These are phyloP conservation scores for Amaranthus hypochondriacus DNA, from an alignment of 148 eudicot genomes.

Conservation along the genomic window DNA sequence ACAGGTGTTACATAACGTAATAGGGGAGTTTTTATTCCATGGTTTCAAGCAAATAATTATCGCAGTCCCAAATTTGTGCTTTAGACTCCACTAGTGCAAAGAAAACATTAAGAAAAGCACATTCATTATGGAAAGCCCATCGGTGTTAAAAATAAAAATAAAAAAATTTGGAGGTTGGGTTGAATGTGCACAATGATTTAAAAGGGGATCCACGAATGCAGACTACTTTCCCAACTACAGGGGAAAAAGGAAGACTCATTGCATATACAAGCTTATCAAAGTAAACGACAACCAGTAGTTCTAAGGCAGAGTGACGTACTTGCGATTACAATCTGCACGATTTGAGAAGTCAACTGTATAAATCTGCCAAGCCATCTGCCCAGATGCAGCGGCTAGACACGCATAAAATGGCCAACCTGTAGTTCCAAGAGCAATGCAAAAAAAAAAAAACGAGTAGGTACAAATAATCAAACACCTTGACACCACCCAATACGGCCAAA, in stretches of 20 bases:
- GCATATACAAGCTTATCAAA: slow-evolving; percentile 1
- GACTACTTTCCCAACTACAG: background rate
- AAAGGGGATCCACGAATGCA: too few relatives aligned
- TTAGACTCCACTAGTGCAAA: too few relatives aligned
- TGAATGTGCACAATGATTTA: too few relatives aligned
- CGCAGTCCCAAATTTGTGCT: too few relatives aligned
- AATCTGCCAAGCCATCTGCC: slow-evolving; percentile 87
- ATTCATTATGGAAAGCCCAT: too few relatives aligned
- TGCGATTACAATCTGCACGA: slow-evolving; percentile 75
- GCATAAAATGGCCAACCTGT: slow-evolving; percentile 85
- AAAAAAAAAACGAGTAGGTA: background rate
- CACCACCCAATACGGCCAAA: background rate
- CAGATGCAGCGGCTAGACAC: slow-evolving; percentile 58
- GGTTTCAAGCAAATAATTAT: too few relatives aligned
- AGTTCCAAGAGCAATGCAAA: slow-evolving; percentile 17
- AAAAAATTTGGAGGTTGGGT: too few relatives aligned
- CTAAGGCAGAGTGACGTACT: slow-evolving; percentile 40
- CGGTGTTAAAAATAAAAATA: too few relatives aligned
- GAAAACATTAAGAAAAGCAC: too few relatives aligned
- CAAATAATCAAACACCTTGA: too few relatives aligned
- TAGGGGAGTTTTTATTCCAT: too few relatives aligned
- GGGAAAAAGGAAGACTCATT: background rate
- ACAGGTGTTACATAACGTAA: too few relatives aligned
- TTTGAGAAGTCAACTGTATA: slow-evolving; percentile 67
- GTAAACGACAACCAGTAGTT: background rate